Evolutionary conservation across 176 grass and related monocot species (phyloP), one percentile per base, ranked within the genome.

Genomic region (Oryza meyeriana): DNA sequence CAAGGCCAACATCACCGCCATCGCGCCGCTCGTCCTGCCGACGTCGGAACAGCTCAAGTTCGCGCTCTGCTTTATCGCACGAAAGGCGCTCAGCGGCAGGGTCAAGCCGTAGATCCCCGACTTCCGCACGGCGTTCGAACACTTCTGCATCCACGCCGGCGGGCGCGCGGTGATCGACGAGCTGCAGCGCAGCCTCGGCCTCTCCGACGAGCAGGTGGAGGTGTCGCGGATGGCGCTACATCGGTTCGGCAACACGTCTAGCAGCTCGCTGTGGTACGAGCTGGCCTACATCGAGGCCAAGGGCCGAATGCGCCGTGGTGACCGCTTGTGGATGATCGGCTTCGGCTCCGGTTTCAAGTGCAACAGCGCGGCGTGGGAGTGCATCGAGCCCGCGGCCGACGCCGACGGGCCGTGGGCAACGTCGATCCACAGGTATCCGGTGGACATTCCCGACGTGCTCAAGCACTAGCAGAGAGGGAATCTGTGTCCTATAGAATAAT

Each of bases 291-390:
- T 97, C 41, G 94, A 97, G 61, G 76, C 89, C 76, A 97, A 94
- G 83, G 83, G 94, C 0, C 66, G 94, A 1, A 90, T 97, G 89
- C 70, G 81, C 2, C 72, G 10, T 16, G 94, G 94, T 0, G 85
- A 97, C 68, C 89, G 94, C 0, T 85, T 97, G 2, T 97, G 94
- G 94, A 91, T 92, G 94, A 90, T 97, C 10, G 94, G 89, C 3
- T 97, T 97, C 17, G 94, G 94, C 28, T 94, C 91, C 1, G 94
- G 94, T 0, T 97, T 97, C 91, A 97, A 97, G 87, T 97, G 94
- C 89, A 97, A 97, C 85, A 97, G 94, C 64, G 91, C 91, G 2
- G 89, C 89, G 11, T 97, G 94, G 94, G 90, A 90, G 87, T 92
- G 91, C 73, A 72, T 97, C 47, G 5, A 14, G 76, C 82, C 92